phyloP scores from a whole-genome alignment of 2,329 filamentous ascomycete species.

The Simplicillium sp. region DNA sequence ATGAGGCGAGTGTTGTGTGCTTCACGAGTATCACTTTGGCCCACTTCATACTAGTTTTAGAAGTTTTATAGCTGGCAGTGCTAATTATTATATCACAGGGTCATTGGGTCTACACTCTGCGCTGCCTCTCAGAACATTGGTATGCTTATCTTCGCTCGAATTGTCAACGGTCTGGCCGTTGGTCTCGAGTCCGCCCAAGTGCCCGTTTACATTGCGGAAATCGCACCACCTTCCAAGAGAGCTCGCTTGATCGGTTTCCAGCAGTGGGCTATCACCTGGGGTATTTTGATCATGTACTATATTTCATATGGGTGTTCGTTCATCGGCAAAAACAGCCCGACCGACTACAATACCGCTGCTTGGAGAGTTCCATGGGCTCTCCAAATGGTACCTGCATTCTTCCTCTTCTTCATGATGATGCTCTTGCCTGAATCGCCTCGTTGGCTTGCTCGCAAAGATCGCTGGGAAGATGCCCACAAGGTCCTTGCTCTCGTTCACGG shows the following conservation, averaged over 20 bases:
- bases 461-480: slow-evolving; percentile 47
- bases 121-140: slow-evolving; percentile 36
- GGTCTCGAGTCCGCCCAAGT: slow-evolving; percentile 59
- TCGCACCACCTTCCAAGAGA: slow-evolving; percentile 44
- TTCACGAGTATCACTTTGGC: not conserved
- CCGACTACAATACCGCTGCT: slow-evolving; percentile 35
- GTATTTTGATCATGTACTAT: slow-evolving; percentile 61
- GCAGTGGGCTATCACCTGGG: slow-evolving; percentile 64
- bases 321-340: slow-evolving; percentile 30
- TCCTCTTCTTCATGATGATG: slow-evolving; percentile 49
- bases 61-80: no score
- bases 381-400: slow-evolving; percentile 52
- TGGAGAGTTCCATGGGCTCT: slow-evolving; percentile 58
- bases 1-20: no score
- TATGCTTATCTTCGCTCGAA: slow-evolving; percentile 43
- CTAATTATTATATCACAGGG: slow-evolving; percentile 18
- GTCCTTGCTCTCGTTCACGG: slow-evolving; percentile 52
- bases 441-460: slow-evolving; percentile 54
- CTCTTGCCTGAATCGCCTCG: slow-evolving; percentile 53
- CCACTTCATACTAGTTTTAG: not conserved
- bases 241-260: slow-evolving; percentile 62
- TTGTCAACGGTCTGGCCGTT: slow-evolving; percentile 58
- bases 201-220: slow-evolving; percentile 61
- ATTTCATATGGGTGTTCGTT: slow-evolving; percentile 56
- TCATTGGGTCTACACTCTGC: slow-evolving; percentile 36